These are phyloP conservation scores for Begonia masoniana DNA, from an alignment of 306 rosid genomes.

Conservation along the genomic window DNA sequence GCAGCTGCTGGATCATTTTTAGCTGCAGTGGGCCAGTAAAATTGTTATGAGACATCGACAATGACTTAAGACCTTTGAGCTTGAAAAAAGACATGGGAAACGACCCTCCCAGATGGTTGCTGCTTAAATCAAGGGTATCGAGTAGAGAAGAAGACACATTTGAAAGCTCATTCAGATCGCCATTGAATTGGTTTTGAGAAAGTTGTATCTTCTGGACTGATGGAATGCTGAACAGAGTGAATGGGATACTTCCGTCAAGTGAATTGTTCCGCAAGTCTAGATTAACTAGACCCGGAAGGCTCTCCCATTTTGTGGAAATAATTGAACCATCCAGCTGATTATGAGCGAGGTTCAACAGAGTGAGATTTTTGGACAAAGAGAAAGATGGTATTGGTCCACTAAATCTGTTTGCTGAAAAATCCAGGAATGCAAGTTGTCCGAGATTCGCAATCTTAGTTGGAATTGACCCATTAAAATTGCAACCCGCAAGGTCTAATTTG, in stretches of 20 bases:
- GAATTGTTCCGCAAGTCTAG: constrained; percentile 15
- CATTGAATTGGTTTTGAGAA: constrained; percentile 10
- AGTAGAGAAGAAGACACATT: constrained; percentile 2
- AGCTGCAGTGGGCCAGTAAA: constrained; percentile 21
- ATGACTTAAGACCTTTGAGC: constrained; percentile 7
- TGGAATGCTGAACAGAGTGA: constrained; percentile 13
- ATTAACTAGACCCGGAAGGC: constrained; percentile 7
- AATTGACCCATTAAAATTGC: constrained; percentile 16
- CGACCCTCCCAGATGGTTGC: constrained; percentile 33
- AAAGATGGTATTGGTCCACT: constrained; percentile 22
- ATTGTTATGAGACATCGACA: constrained; percentile 29
- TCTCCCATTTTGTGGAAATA: constrained; percentile 12
- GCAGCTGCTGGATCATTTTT: constrained; percentile 1
- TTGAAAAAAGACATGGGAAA: constrained; percentile 16
- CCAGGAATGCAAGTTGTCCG: constrained; percentile 10
- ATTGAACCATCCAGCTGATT: constrained; percentile 17
- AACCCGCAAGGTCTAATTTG: constrained; percentile 3
- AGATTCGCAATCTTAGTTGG: constrained; percentile 13
- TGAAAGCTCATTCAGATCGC: constrained; percentile 1
- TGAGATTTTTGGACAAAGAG: constrained; percentile 8
- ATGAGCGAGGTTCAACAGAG: constrained; percentile 6
- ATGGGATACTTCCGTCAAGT: constrained; percentile 15
- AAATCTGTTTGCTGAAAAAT: constrained; percentile 5
- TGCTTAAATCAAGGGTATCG: constrained; percentile 32
- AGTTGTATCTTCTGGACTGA: constrained; percentile 9